Evolutionary conservation across 148 eudicot genomes (phyloP), one percentile per base, ranked within the genome.

Genomic region (Pouteria glomerata): DNA sequence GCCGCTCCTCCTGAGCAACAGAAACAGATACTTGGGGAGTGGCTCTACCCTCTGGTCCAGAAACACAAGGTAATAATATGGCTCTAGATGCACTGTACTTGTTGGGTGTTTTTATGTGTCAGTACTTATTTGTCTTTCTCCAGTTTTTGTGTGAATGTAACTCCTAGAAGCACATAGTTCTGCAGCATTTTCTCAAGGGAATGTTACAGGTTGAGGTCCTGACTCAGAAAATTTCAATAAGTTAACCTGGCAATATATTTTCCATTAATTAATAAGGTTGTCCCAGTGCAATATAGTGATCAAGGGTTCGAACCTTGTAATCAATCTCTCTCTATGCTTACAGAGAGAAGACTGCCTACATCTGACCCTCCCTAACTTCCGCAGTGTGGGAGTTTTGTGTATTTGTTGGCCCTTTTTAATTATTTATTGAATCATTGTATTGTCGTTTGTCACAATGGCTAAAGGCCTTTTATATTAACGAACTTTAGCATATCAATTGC

Each of bases 11-110:
- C 86, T 29, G 82, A 83, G 73, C 73, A 73, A 59, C 91, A 89
- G 79, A 88, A 91, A 71, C 81, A 79, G 69, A 87, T 87, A 24
- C 88, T 87, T 58, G 93, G 93, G 47, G 89, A 86, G 61, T 84
- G 69, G 24, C 85, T 91, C 33, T 91, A 63, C 80, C 93, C 97
- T 27, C 93, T 89, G 50, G 84, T 91, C 55, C 64, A 68, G 21
- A 75, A 77, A 39, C 87, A 75, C 50, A 74, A 85, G 97, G 97
- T 89, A 53, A 70, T 89, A 53, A 70, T 14, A 7, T 48, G 47
- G 63, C 29, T 31, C 57, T 48, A 27, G 57, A 18, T n/a, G n/a
- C n/a, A n/a, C n/a, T n/a, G n/a, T 48, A 66, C 27, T 23, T 12
- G 23, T 24, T 48, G 35, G 39, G 26, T 30, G 57, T 44, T 48